Evolutionary conservation across 192 early-diverging fungal species (phyloP), one percentile per base, ranked within the genome.

Genomic region (Coemansia sp.): DNA sequence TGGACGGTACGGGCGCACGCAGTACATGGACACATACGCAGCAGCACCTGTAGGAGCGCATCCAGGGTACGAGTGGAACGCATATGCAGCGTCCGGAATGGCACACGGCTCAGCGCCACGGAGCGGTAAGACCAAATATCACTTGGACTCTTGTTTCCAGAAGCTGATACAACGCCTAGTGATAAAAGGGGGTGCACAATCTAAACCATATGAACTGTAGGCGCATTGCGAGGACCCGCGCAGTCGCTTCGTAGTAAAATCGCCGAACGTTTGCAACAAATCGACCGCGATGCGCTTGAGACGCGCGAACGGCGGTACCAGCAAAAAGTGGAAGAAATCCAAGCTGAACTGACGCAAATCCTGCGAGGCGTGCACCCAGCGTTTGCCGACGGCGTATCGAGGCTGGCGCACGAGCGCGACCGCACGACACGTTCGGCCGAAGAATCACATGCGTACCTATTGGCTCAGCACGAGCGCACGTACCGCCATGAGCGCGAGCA

Each of bases 341-440:
- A 83, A 17, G 53, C 48, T 37, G 71, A 69, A 34, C 23, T 78
- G n/a, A 15, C 60, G 53, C 54, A 66, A 64, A 65, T 73, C 50
- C 61, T 70, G 40, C 73, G 79, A 77, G 89, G 88, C 49, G 83
- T 82, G 4, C 89, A 93, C 60, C 86, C 87, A 6, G 83, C 83
- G 21, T 92, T 89, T 59, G 69, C 73, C 53, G 88, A 93, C 57
- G 81, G 84, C 17, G 62, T 92, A 18, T 68, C 75, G 12, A 66
- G 82, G 36, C 79, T 92, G 15, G 85, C 85, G 37, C 61, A 65
- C 6, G 82, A 86, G 21, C 88, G 88, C 56, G 87, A 93, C 59
- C 90, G 92, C 63, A 86, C 87, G 56, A 66, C 89, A 42, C 84
- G 85, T 49, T 83, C 86, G 57, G 87, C 90, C n/a, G 84, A 89